Conservation (phyloP, 495 filamentous ascomycete species). For the Immersiella caudata region DNA sequence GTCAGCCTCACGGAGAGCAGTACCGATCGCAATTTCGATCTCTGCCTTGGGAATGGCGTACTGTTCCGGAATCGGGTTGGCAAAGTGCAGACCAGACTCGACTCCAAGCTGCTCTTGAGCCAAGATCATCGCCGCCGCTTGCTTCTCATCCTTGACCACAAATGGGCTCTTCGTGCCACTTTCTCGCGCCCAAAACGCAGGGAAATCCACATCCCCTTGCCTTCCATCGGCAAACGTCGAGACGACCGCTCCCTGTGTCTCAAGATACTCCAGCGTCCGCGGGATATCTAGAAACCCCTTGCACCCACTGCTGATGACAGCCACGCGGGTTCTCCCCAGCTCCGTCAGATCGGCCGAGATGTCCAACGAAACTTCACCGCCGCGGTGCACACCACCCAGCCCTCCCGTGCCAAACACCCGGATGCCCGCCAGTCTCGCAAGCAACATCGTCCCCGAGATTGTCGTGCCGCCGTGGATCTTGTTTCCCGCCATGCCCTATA, state of each 20-base stretch:
- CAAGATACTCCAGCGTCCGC: constrained; percentile 87
- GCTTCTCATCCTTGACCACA: constrained; percentile 68
- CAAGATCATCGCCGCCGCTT: constrained; percentile 81
- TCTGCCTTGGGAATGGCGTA: constrained; percentile 68
- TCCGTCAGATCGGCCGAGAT: constrained; percentile 95
- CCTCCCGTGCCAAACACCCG: constrained; percentile 88
- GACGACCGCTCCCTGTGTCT: constrained; percentile 88
- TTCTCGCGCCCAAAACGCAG: constrained; percentile 86
- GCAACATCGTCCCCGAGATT: constrained; percentile 87
- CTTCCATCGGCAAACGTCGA: constrained; percentile 81
- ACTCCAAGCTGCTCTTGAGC: constrained; percentile 63
- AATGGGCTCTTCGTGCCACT: constrained; percentile 79
- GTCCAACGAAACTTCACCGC: constrained; percentile 83
- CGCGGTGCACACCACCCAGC: constrained; percentile 89
- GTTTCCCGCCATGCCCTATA: constrained; percentile 63
- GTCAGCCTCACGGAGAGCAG: constrained; percentile 72
- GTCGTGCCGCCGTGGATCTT: constrained; percentile 87
- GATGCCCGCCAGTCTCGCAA: constrained; percentile 86
- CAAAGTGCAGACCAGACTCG: constrained; percentile 76
- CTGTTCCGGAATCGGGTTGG: constrained; percentile 80
- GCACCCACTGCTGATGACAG: constrained; percentile 86
- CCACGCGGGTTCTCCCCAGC: constrained; percentile 85
- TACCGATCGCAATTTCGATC: constrained; percentile 73
- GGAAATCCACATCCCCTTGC: constrained; percentile 69
- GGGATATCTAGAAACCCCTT: constrained; percentile 96